Evolutionary conservation across 2,329 filamentous ascomycete genomes (phyloP).

Genomic region (Aspergillus ochraceus): DNA sequence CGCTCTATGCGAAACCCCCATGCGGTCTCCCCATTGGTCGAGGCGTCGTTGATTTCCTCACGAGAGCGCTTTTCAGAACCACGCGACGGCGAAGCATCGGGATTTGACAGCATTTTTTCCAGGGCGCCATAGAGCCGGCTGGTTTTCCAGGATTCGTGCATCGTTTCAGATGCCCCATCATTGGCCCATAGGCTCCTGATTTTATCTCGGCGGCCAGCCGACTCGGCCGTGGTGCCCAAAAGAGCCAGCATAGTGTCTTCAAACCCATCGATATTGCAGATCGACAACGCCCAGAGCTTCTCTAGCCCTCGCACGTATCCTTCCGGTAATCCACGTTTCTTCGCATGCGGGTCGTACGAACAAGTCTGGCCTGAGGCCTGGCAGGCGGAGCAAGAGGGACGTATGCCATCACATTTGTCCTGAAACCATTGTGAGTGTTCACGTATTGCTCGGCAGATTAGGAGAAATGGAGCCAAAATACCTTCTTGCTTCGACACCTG

Average conservation of each 20-base stretch:
- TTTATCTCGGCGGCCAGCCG: slow-evolving; percentile 30
- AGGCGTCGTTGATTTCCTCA: slow-evolving; percentile 28
- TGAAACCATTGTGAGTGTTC: slow-evolving; percentile 9
- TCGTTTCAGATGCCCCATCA: slow-evolving; percentile 40
- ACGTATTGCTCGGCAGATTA: not conserved
- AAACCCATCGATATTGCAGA: slow-evolving; percentile 46
- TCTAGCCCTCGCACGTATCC: slow-evolving; percentile 49
- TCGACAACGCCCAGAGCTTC: slow-evolving; percentile 47
- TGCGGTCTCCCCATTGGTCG: slow-evolving; percentile 15
- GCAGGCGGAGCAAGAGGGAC: slow-evolving; percentile 46
- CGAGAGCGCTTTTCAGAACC: slow-evolving; percentile 35
- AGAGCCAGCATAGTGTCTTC: slow-evolving; percentile 43
- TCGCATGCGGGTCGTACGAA: slow-evolving; percentile 45
- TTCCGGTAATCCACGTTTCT: slow-evolving; percentile 48
- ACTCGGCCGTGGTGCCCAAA: slow-evolving; percentile 37
- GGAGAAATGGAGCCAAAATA: not conserved
- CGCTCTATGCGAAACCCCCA: slow-evolving; percentile 36
- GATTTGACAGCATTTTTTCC: slow-evolving; percentile 42
- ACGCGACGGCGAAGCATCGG: slow-evolving; percentile 24
- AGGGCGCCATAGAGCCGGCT: slow-evolving; percentile 40
- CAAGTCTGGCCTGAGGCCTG: slow-evolving; percentile 41
- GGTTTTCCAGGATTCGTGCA: slow-evolving; percentile 48
- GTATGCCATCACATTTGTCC: slow-evolving; percentile 47
- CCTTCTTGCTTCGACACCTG: slow-evolving; percentile 47
- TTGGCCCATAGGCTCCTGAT: slow-evolving; percentile 43